phyloP scores from a whole-genome alignment of 2,329 filamentous ascomycete species.

The Fusarium xyrophilum region DNA sequence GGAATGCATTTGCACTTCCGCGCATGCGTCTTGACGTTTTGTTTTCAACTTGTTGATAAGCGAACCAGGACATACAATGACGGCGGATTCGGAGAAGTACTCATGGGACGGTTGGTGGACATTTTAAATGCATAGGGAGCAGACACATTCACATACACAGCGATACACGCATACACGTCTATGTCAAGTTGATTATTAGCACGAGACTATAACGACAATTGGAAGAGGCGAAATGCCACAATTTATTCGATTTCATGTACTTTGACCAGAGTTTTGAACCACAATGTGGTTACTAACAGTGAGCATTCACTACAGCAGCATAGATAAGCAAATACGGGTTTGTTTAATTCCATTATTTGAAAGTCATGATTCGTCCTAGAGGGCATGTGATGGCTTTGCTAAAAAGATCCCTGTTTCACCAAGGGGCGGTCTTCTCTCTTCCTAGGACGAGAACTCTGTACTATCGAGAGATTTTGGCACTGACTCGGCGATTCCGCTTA shows the following conservation, averaged over 20 bases:
- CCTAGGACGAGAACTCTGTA: neutral
- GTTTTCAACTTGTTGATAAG: slow-evolving; percentile 1
- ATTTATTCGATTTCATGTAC: neutral
- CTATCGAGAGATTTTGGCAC: slow-evolving; percentile 28
- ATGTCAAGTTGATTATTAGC: slow-evolving; percentile 16
- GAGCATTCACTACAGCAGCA: neutral
- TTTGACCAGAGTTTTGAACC: neutral
- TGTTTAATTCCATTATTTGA: neutral
- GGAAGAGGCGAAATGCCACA: slow-evolving; percentile 4
- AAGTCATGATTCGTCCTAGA: neutral
- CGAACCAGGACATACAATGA: slow-evolving; percentile 12
- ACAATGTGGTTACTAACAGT: neutral
- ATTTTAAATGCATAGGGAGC: slow-evolving; percentile 3
- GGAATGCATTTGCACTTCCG: neutral
- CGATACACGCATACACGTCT: neutral
- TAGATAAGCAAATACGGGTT: neutral
- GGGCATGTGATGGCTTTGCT: neutral
- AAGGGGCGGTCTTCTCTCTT: neutral
- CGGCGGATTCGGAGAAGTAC: neutral
- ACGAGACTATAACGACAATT: slow-evolving; percentile 7
- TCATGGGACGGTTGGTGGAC: slow-evolving; percentile 3
- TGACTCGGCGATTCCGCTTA: slow-evolving; percentile 23
- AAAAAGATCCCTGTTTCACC: neutral
- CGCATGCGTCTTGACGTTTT: slow-evolving; percentile 1
- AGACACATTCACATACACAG: slow-evolving; percentile 12